These are phyloP conservation scores for Boechera divaricarpa DNA, from an alignment of 345 rosid genomes.

Conservation along the genomic window DNA sequence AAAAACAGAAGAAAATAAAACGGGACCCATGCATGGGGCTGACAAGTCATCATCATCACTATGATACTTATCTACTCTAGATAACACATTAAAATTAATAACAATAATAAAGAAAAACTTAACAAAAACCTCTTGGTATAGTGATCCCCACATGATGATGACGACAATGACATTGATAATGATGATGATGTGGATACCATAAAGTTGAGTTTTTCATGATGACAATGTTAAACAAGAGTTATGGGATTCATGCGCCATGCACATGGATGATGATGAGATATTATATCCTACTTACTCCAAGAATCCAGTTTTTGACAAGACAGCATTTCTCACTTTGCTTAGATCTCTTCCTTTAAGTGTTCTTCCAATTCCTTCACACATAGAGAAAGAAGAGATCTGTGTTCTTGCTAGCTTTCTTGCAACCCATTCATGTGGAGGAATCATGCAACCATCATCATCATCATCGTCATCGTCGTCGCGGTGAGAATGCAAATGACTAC, in stretches of 20 bases:
- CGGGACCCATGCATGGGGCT: constrained; percentile 47
- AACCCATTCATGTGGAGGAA: constrained; percentile 98
- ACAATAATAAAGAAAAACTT: constrained; percentile 27
- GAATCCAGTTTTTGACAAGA: constrained; percentile 89
- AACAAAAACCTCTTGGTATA: constrained; percentile 39
- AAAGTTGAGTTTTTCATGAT: constrained; percentile 38
- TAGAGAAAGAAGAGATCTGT: constrained; percentile 85
- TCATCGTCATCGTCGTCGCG: constrained; percentile 43
- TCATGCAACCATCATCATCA: constrained; percentile 52
- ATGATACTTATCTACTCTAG: constrained; percentile 46
- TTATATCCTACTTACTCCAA: constrained; percentile 57
- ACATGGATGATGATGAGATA: constrained; percentile 32
- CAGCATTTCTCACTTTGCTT: constrained; percentile 86
- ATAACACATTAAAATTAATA: constrained; percentile 26
- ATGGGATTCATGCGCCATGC: constrained; percentile 32
- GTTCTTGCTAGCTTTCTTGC: constrained; percentile 82
- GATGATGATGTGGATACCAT: constrained; percentile 48
- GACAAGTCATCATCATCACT: constrained; percentile 47
- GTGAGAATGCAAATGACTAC: constrained; percentile 37
- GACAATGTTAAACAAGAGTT: constrained; percentile 40
- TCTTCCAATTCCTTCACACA: constrained; percentile 92
- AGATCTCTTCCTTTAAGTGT: constrained; percentile 99
- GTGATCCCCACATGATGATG: constrained; percentile 54
- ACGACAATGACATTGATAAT: constrained; percentile 51
- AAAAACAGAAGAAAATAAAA: constrained; percentile 44